Evolutionary conservation across 78 protist genomes (phyloP).

Genomic region (Isochrysis galbana): DNA sequence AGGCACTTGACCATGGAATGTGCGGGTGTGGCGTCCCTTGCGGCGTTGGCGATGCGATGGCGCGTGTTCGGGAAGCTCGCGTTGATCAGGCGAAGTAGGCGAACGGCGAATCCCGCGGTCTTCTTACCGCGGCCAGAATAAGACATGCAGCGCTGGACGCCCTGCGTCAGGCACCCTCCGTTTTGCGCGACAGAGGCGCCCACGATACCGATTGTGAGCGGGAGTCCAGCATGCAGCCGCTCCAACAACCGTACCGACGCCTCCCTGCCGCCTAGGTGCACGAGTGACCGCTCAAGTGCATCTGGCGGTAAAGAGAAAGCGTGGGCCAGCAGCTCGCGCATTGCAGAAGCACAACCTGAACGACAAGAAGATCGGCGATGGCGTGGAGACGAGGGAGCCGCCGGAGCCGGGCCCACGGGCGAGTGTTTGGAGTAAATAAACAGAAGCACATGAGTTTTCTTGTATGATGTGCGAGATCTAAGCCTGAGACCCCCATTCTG

Average conservation of each 20-base stretch:
- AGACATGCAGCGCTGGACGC: background rate
- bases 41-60: background rate
- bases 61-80: background rate
- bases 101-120: background rate
- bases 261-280: background rate
- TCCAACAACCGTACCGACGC: background rate
- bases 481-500: no score
- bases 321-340: no score
- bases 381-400: no score
- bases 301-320: background rate
- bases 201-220: background rate
- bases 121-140: background rate
- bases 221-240: background rate
- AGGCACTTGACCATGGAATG: background rate
- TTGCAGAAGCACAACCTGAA: no score
- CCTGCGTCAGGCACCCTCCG: background rate
- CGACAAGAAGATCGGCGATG: no score
- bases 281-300: background rate
- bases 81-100: background rate
- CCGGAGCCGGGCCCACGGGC: no score
- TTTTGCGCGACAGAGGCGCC: constrained; percentile 2
- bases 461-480: no score
- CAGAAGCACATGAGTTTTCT: no score
- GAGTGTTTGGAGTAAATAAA: no score
- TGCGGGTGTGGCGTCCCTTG: background rate